A percentile compares a stretch with the other conserved stretches of the same genome.
phyloP scores from a whole-genome alignment of 225 moss, liverwort and hornwort genomes.

The Sphagnum tenellum region DNA sequence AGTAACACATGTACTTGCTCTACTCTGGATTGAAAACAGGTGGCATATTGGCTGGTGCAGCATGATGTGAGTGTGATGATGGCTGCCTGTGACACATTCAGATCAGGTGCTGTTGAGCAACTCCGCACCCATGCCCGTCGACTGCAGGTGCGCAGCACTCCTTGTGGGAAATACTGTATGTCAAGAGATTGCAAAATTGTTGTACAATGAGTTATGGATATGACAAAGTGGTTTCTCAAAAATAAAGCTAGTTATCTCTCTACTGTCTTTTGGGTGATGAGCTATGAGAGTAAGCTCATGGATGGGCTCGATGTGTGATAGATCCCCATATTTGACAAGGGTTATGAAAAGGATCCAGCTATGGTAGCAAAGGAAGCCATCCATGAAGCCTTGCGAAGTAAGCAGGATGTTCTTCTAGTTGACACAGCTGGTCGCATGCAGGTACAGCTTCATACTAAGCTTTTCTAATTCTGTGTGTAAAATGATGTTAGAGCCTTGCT shows the following conservation, averaged over 20 bases:
- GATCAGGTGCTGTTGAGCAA: constrained; percentile 99
- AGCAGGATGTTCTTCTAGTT: constrained; percentile 93
- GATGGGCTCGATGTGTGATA: background rate
- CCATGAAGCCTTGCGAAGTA: constrained; percentile 72
- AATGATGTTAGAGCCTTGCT: no score
- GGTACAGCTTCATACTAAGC: constrained; percentile 9
- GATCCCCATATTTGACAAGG: constrained; percentile 88
- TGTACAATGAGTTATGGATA: no score
- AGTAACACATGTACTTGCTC: no score
- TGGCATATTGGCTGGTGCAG: constrained; percentile 92
- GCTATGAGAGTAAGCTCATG: no score
- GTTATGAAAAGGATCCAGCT: constrained; percentile 98
- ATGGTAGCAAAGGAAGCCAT: constrained; percentile 94
- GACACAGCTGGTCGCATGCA: constrained; percentile 99
- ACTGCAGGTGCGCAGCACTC: constrained; percentile 32
- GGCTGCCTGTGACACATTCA: constrained; percentile 99
- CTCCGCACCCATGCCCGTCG: constrained; percentile 97
- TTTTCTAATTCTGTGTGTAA: no score
- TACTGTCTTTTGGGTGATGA: no score
- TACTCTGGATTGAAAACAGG: constrained; percentile 15
- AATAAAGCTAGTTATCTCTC: no score
- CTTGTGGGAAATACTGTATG: no score
- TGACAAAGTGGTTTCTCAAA: no score
- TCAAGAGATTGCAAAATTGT: no score
- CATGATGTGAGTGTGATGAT: constrained; percentile 96